These are phyloP conservation scores for Cyberlindnera samutprakarnensis DNA, from an alignment of 805 yeast genomes.

Conservation along the genomic window DNA sequence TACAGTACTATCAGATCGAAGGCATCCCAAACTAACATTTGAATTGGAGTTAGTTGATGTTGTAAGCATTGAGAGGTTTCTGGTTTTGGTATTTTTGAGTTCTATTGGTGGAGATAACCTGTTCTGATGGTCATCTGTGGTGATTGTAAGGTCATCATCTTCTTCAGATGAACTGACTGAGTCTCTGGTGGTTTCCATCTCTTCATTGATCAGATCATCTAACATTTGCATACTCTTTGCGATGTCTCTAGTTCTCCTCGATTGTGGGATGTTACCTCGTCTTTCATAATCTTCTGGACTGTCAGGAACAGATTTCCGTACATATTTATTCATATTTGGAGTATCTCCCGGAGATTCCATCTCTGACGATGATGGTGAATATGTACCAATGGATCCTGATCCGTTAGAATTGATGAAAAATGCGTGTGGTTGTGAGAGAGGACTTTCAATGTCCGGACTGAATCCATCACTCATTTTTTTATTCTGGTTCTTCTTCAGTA, in stretches of 20 bases:
- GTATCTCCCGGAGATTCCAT: conserved; percentile 31
- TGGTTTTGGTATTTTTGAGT: conserved; percentile 6
- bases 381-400: conserved; percentile 36
- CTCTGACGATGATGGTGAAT: conserved; percentile 39
- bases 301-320: conserved; percentile 9
- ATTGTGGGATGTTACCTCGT: conserved; percentile 29
- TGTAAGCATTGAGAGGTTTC: conserved; percentile 15
- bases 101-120: conserved; percentile 18
- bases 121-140: conserved; percentile 6
- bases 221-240: conserved; percentile 29
- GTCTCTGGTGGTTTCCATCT: conserved; percentile 9
- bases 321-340: conserved; percentile 12
- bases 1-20: conserved; percentile 8
- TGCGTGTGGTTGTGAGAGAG: conserved; percentile 22
- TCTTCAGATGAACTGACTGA: conserved; percentile 6
- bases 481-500: conserved; percentile 12
- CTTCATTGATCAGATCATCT: conserved; percentile 25
- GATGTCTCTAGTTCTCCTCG: conserved; percentile 33
- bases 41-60: conserved; percentile 21
- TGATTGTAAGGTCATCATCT: conserved; percentile 9
- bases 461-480: conserved; percentile 6
- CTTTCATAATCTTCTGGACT: conserved; percentile 12
- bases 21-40: conserved; percentile 14
- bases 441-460: conserved; percentile 19
- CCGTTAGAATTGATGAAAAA: conserved; percentile 24